Base-by-base conservation (phyloP, 257 asterid species). In the Gardenia jasminoides region DNA sequence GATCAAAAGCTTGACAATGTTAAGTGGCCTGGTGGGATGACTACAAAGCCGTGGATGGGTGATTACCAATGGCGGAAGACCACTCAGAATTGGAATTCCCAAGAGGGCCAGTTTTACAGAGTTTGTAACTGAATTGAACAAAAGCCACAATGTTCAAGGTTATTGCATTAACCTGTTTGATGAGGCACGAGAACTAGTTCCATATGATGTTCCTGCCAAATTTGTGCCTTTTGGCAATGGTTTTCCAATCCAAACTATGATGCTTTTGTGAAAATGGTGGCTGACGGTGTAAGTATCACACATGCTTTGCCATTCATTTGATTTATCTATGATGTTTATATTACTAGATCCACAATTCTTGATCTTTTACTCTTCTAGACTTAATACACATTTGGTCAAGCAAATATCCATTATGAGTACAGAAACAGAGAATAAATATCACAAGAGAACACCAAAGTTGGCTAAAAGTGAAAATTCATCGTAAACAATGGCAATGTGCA, bases 1-100 rank as follows among this genome's bases (percentile, higher is more conserved):
- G 81, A 79, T 56, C 85, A 79, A 71, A 85, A 69, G 59, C 80
- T 85, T 79, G 82, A 36, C 1, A 33, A 70, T 62, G 80, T 80
- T 67, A 82, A 62, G 44, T 85, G 88, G 88, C 86, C 88, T 41
- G 86, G 88, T 36, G 86, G 86, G 46, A 78, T 31, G 69, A 80
- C 78, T 30, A 62, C n/a, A 47, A 85, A 44, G 71, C 86, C 88
- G 88, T 77, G 88, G 88, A 17, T 85, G 86, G 84, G 82, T 73
- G 36, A 44, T 85, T 82, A 80, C 83, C 70, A 54, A 66, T 65
- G 74, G 75, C 54, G 86, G 70, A 56, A 82, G 70, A 50, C 84
- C 86, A 2, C 74, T 80, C 71, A 73, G 73, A 67, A 80, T 85
- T 74, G 88, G 84, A 58, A 74, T 82, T 33, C 88, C 88, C 15